Evolutionary conservation across 2,329 filamentous ascomycete genomes (phyloP), one percentile per base, ranked within the genome.

Genomic region (Epichloe brachyelytri): DNA sequence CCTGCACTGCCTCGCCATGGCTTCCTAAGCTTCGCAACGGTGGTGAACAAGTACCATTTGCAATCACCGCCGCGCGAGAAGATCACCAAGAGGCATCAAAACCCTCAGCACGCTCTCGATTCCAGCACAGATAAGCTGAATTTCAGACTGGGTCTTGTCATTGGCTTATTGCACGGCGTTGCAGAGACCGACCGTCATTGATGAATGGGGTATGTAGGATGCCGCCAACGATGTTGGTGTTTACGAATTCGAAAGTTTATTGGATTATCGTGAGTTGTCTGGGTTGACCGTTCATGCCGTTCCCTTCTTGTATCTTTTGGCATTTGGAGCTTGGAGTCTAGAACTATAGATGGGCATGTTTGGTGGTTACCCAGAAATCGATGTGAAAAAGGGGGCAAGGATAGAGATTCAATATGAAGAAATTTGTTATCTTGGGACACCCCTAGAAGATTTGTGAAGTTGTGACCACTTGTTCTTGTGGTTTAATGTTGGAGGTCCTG

Each of bases 1-100:
- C 8, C 65, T 81, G 15, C 78, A 81, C 56, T 79, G 76, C 54
- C 71, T 81, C n/a, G 77, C 77, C 2, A 71, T 74, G 53, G 75
- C 73, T 6, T 71, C 71, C 62, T 79, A 1, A 70, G 70, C 55
- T 50, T 62, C 34, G 61, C 63, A 4, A 68, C 65, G 20, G 61
- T 72, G 10, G 60, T 65, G 14, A 63, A 66, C 48, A 69, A 68
- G 46, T 54, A 61, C 20, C 46, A 51, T 4, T 50, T 60, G n/a
- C 56, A 58, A 60, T 7, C 60, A 56, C 1, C 41, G 39, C 14
- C 46, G 49, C 5, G 50, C 46, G 17, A 50, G 2, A 55, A 49
- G 2, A 39, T 48, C 0, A 52, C 45, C 30, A 58, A 48, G 46
- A 54, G 53, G 14, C 45, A 49, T 4, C 44, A 53, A 7, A 60